These are phyloP conservation scores for Penicillium ucsense DNA, from an alignment of 495 filamentous ascomycete species.

Conservation along the genomic window DNA sequence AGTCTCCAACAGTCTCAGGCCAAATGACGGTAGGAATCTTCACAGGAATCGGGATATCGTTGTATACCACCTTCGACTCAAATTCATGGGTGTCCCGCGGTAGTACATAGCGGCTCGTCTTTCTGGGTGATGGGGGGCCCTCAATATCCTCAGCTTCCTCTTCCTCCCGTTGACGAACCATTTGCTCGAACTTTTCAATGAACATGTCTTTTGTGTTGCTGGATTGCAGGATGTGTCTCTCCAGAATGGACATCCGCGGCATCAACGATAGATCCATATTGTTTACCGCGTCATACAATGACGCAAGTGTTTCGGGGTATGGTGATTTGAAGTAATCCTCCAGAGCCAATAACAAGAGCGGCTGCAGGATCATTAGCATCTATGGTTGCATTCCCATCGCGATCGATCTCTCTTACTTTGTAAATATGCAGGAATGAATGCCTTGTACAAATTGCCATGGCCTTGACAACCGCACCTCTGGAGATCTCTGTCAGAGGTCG, in stretches of 20 bases:
- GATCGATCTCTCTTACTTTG: constrained; percentile 49
- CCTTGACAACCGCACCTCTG: constrained; percentile 91
- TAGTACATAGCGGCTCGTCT: constrained; percentile 46
- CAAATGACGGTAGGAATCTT: constrained; percentile 88
- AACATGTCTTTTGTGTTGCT: constrained; percentile 95
- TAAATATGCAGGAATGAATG: constrained; percentile 99
- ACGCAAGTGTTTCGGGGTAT: constrained; percentile 76
- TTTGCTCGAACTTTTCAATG: constrained; percentile 91
- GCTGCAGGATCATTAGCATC: constrained; percentile 40
- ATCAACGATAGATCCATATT: constrained; percentile 93
- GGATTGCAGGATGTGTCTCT: constrained; percentile 76
- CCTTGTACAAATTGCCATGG: constrained; percentile 98
- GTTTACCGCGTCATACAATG: constrained; percentile 87
- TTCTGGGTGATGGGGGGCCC: constrained; percentile 40
- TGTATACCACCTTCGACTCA: constrained; percentile 88
- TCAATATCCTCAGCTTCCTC: constrained; percentile 33
- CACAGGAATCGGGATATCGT: constrained; percentile 90
- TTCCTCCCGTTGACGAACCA: constrained; percentile 62
- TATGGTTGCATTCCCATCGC: background rate
- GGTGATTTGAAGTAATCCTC: constrained; percentile 97
- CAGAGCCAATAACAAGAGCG: constrained; percentile 83
- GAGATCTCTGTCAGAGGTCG: background rate
- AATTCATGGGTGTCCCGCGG: constrained; percentile 96
- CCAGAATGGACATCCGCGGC: constrained; percentile 74
- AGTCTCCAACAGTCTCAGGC: constrained; percentile 95